Evolutionary conservation across 805 yeast species (phyloP), one percentile per base, ranked within the genome.

Genomic region (Saturnispora bothae): DNA sequence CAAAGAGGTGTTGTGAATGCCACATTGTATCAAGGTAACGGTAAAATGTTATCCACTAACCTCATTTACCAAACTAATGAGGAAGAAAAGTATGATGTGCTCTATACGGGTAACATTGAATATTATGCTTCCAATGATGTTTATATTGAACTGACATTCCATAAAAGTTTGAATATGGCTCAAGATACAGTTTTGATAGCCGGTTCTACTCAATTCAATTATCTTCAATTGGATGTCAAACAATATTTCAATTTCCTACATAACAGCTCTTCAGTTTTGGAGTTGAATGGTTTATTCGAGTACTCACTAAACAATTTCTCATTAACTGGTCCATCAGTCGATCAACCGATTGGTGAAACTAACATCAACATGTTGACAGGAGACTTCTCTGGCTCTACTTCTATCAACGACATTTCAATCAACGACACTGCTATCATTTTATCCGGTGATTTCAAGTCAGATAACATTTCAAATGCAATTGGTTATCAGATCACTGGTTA

Each of bases 1-100:
- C 42, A 61, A 16, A 70, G 98, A 53, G 89, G 94, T 9, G 69
- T 73, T 19, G 89, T 83, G 3, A 83, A 83, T 48, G 95, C 79
- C 0, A 69, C 94, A 0, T 63, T 88, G 2, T 63, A 57, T 44
- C 70, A 71, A 28, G 67, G 66, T 8, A 63, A 68, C 23, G 72
- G 69, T 17, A 49, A 54, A 0, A 40, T 68, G 1, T 48, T 77
- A 3, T 49, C 68, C 2, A 49, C 73, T 1, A 47, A 60, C 2
- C 46, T 68, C 30, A 63, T 89, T 17, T 85, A 75, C 54, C 97
- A 92, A 59, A 85, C 84, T 34, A 92, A 92, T 55, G 64, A 73
- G 26, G 69, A 74, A 40, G 70, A 78, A 34, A 92, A 92, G 56
- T 89, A 84, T 54, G 97, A 92, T 56, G 64, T 69, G 15, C 52